A percentile compares a stretch with the other conserved stretches of the same genome.
Evolutionary conservation across 2,329 filamentous ascomycete species (phyloP).

Genomic region (Arachnomyces sp.): DNA sequence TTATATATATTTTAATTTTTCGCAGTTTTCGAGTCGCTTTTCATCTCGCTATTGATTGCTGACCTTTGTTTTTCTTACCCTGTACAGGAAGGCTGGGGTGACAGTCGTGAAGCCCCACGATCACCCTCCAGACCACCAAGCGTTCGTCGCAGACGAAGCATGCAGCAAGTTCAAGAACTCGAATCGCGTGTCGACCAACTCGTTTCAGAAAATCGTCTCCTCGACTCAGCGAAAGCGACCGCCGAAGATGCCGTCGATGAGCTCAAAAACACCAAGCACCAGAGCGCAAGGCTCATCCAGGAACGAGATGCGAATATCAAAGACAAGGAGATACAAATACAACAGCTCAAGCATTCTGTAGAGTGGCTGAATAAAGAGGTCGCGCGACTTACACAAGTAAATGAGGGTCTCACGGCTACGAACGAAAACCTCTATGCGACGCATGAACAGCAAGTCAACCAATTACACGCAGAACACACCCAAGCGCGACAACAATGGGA

Average conservation of each 20-base stretch:
- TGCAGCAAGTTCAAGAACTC: constrained; percentile 85
- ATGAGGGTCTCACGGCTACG: constrained; percentile 68
- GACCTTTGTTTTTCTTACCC: constrained; percentile 15
- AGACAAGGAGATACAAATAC: constrained; percentile 82
- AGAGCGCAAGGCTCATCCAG: constrained; percentile 51
- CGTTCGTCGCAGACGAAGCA: constrained; percentile 93
- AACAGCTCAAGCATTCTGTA: constrained; percentile 68
- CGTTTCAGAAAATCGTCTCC: constrained; percentile 71
- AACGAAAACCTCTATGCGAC: constrained; percentile 70
- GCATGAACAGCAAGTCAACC: constrained; percentile 63
- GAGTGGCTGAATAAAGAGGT: constrained; percentile 78
- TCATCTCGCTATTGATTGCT: background rate
- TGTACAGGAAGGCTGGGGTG: constrained; percentile 81
- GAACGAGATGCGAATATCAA: constrained; percentile 63
- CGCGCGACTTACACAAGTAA: constrained; percentile 70
- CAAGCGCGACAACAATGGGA: constrained; percentile 47
- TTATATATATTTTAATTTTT: constrained; percentile 13
- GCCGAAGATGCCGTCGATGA: constrained; percentile 59
- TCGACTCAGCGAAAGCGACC: constrained; percentile 63
- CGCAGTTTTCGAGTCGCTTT: constrained; percentile 3
- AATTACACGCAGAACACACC: constrained; percentile 44
- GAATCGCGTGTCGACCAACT: constrained; percentile 79
- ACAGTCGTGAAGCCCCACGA: constrained; percentile 73
- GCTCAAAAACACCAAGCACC: constrained; percentile 46
- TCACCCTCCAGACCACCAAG: constrained; percentile 87